A percentile compares a stretch with the other conserved stretches of the same genome.
Evolutionary conservation across 129 eudicot genomes (phyloP).

Genomic region (Chrysanthemum seticuspe): DNA sequence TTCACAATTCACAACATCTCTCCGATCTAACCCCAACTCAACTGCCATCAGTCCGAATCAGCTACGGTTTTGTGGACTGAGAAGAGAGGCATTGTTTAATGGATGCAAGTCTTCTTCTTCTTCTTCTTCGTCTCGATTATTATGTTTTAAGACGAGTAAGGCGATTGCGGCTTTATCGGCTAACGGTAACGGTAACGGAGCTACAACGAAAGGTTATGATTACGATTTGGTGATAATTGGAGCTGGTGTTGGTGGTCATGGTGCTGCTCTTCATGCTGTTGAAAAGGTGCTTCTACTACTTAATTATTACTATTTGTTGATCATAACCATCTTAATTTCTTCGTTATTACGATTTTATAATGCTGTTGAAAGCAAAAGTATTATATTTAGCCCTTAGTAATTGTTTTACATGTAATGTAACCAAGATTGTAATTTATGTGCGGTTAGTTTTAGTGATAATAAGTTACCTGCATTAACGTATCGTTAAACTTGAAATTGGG

Average conservation of each 20-base stretch:
- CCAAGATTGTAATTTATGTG: not conserved
- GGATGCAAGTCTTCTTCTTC: conserved; percentile 26
- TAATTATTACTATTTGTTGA: no score
- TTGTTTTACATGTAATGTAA: conserved; percentile 4
- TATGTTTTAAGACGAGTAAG: no score
- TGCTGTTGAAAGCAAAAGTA: not conserved
- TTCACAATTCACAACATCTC: conserved; percentile 41
- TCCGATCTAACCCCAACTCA: conserved; percentile 38
- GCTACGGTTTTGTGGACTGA: conserved; percentile 84
- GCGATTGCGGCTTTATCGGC: no score
- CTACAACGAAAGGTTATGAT: conserved; percentile 49
- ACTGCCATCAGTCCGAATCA: conserved; percentile 31
- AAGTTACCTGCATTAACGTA: conserved; percentile 4
- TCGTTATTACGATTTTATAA: no score
- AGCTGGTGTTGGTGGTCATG: conserved; percentile 99
- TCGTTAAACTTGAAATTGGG: not conserved
- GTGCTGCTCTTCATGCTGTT: conserved; percentile 99
- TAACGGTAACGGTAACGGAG: no score
- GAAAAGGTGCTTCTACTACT: conserved; percentile 59
- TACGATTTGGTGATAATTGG: conserved; percentile 94
- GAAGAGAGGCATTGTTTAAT: conserved; percentile 44
- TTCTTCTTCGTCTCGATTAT: no score
- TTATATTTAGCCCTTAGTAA: not conserved
- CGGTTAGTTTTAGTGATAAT: not conserved
- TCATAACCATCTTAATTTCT: no score